Conservation (phyloP, 768 basidiomycete genomes). For the Tulasnella sp. region DNA sequence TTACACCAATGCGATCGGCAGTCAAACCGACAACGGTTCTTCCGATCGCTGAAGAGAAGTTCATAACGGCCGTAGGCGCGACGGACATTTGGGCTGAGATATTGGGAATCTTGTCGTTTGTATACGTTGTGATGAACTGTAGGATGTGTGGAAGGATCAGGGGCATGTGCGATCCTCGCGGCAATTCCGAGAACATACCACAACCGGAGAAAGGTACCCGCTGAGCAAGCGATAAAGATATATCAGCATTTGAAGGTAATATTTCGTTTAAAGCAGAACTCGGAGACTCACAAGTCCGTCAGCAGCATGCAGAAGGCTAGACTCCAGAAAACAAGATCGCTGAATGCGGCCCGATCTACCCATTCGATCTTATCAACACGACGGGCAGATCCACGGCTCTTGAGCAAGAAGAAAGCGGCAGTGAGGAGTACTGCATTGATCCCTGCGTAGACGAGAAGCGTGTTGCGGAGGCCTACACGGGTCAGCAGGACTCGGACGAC, state of each 20-base stretch:
- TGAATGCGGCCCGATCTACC: constrained; percentile 29
- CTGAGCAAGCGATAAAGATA: neutral
- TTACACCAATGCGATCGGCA: constrained; percentile 43
- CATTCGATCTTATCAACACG: constrained; percentile 23
- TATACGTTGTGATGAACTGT: constrained; percentile 35
- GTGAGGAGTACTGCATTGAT: constrained; percentile 36
- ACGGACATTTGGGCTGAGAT: constrained; percentile 31
- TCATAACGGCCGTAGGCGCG: constrained; percentile 34
- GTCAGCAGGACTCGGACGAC: constrained; percentile 39
- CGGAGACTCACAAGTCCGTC: constrained; percentile 29
- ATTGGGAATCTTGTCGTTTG: constrained; percentile 31
- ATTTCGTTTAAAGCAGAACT: too few species aligned
- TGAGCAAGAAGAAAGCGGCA: constrained; percentile 38
- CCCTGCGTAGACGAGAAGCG: constrained; percentile 39
- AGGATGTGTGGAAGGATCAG: neutral
- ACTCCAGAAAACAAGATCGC: constrained; percentile 38
- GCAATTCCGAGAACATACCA: neutral
- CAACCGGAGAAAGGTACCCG: constrained; percentile 19
- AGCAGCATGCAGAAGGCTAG: constrained; percentile 39
- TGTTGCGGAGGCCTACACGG: constrained; percentile 38
- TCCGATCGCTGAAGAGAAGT: constrained; percentile 37
- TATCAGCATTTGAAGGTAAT: neutral
- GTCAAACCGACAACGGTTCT: constrained; percentile 41
- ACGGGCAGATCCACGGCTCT: constrained; percentile 33
- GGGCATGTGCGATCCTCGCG: neutral